Conservation (phyloP, 805 yeast species). For the Monosporozyma siamensis region DNA sequence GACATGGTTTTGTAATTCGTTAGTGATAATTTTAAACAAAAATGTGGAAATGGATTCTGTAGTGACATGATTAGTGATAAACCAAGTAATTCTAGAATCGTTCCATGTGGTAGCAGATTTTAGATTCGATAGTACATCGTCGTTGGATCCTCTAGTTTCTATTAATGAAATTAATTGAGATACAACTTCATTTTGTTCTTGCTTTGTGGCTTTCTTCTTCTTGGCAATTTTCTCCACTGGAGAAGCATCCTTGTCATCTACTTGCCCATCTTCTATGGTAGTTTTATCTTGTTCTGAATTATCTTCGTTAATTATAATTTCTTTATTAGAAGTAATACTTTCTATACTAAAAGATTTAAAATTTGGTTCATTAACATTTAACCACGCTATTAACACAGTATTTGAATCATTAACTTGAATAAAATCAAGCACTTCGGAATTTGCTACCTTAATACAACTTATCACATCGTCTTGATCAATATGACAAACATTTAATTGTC, state of each 20-base stretch:
- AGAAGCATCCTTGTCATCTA: not conserved
- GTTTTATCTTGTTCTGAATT: not conserved
- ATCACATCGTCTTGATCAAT: constrained; percentile 30
- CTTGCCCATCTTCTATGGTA: too few relatives aligned
- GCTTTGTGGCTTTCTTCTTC: constrained; percentile 17
- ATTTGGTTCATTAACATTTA: constrained; percentile 33
- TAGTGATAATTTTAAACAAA: constrained; percentile 40
- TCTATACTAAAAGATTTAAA: constrained; percentile 24
- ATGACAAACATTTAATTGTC: constrained; percentile 20
- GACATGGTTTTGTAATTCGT: constrained; percentile 34
- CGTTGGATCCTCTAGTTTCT: constrained; percentile 18
- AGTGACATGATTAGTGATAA: constrained; percentile 32
- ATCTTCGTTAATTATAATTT: constrained; percentile 24
- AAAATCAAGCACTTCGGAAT: constrained; percentile 24
- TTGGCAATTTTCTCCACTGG: too few relatives aligned
- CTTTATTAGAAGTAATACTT: constrained; percentile 15
- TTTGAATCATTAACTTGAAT: constrained; percentile 3
- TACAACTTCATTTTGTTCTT: constrained; percentile 23
- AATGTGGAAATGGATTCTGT: constrained; percentile 33
- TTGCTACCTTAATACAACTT: constrained; percentile 23
- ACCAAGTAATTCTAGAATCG: constrained; percentile 21
- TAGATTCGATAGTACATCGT: constrained; percentile 20
- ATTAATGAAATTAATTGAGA: constrained; percentile 22
- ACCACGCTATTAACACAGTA: constrained; percentile 30
- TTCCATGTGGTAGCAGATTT: constrained; percentile 19